These are phyloP conservation scores for Globisporangium okanoganense DNA, from an alignment of 352 stramenopile species.

Conservation along the genomic window DNA sequence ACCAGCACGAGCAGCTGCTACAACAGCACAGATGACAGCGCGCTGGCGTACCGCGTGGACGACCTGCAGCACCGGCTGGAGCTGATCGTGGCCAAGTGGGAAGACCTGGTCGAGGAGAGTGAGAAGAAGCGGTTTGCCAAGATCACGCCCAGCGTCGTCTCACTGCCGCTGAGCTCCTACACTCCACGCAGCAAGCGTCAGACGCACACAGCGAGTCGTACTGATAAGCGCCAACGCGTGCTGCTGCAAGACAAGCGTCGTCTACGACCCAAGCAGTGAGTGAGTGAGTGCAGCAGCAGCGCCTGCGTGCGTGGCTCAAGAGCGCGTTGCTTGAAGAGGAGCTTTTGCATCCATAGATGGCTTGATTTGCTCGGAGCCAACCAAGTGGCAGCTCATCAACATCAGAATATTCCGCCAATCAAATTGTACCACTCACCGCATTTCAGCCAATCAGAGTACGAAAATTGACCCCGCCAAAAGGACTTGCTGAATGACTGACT, in stretches of 20 bases:
- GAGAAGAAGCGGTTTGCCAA: slow-evolving; percentile 7
- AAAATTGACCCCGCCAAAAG: too few relatives aligned
- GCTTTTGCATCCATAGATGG: too few relatives aligned
- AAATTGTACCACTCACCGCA: too few relatives aligned
- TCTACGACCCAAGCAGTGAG: background rate
- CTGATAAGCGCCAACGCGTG: slow-evolving; percentile 1
- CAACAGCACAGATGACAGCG: slow-evolving; percentile 5
- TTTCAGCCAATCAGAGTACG: too few relatives aligned
- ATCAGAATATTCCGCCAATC: too few relatives aligned
- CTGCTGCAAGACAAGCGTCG: slow-evolving; percentile 6
- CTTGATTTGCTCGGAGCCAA: too few relatives aligned
- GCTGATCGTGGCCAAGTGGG: slow-evolving; percentile 26
- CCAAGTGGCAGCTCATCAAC: too few relatives aligned
- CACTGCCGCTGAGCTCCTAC: slow-evolving; percentile 32
- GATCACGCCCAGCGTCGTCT: slow-evolving; percentile 19
- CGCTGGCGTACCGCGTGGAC: slow-evolving; percentile 21
- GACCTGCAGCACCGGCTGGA: slow-evolving; percentile 32
- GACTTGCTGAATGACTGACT: too few relatives aligned
- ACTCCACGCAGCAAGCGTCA: slow-evolving; percentile 2
- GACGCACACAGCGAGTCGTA: background rate
- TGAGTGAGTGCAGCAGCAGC: too few relatives aligned
- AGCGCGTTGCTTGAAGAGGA: too few relatives aligned
- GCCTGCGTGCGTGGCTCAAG: too few relatives aligned
- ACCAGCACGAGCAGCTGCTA: background rate
- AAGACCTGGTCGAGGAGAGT: slow-evolving; percentile 28